These are phyloP conservation scores for Termitomyces sp. DNA, from an alignment of 768 basidiomycete genomes.

Conservation along the genomic window DNA sequence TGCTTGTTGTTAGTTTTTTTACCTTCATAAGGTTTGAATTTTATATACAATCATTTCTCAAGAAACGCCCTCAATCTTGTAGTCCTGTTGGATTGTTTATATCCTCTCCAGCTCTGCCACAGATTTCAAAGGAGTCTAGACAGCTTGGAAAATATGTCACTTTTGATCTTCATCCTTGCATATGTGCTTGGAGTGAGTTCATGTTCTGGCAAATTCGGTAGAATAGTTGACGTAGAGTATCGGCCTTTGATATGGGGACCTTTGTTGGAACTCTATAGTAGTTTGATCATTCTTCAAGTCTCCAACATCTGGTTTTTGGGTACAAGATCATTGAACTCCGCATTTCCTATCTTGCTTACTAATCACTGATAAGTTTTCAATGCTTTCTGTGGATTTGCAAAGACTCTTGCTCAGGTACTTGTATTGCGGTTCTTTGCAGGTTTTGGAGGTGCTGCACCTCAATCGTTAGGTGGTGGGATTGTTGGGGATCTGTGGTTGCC, in stretches of 20 bases:
- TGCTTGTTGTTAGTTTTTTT: constrained; percentile 45
- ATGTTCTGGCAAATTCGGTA: not conserved
- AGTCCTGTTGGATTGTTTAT: constrained; percentile 29
- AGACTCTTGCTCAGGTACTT: constrained; percentile 44
- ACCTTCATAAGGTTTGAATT: constrained; percentile 38
- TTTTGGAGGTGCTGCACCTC: constrained; percentile 58
- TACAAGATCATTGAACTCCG: constrained; percentile 24
- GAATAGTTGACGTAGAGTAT: not conserved
- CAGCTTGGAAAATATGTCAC: constrained; percentile 32
- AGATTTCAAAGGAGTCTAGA: constrained; percentile 23
- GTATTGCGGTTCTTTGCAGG: constrained; percentile 60
- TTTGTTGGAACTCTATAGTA: constrained; percentile 31
- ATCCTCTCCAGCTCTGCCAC: constrained; percentile 21
- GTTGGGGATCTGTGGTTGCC: constrained; percentile 45
- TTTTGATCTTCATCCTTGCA: constrained; percentile 37
- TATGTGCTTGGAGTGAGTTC: constrained; percentile 27
- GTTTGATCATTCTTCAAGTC: constrained; percentile 43
- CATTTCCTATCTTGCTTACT: not conserved
- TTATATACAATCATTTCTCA: not conserved
- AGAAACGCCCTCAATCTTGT: not conserved
- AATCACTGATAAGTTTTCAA: constrained; percentile 43
- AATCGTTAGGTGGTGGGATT: constrained; percentile 55
- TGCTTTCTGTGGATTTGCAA: constrained; percentile 43
- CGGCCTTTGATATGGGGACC: constrained; percentile 34
- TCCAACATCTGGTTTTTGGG: constrained; percentile 56